Evolutionary conservation across 2,329 filamentous ascomycete species (phyloP).

Genomic region (Tolypocladium sp.): DNA sequence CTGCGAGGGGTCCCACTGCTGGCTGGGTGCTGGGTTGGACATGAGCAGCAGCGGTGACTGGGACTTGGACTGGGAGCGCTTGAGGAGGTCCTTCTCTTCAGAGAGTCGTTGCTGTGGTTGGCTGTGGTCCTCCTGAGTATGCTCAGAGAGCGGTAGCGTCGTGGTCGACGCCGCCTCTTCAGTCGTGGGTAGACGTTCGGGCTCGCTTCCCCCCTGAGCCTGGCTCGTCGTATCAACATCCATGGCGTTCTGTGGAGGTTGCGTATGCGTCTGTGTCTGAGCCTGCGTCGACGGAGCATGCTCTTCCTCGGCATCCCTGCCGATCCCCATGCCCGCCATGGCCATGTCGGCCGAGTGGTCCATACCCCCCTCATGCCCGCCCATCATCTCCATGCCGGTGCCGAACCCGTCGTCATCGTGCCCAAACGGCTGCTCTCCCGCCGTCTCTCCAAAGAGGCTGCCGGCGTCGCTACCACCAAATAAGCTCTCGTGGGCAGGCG

Average conservation of each 20-base stretch:
- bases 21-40: constrained; percentile 3
- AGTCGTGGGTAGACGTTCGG: neutral
- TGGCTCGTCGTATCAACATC: constrained; percentile 4
- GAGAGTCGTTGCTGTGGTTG: neutral
- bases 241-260: constrained; percentile 5
- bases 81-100: constrained; percentile 5
- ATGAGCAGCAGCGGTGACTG: constrained; percentile 14
- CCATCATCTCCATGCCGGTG: constrained; percentile 54
- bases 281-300: neutral
- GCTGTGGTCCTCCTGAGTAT: neutral
- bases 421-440: constrained; percentile 54
- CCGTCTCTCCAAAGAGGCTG: constrained; percentile 78
- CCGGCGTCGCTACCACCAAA: constrained; percentile 74
- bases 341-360: constrained; percentile 34
- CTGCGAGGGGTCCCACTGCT: constrained; percentile 43
- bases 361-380: constrained; percentile 28
- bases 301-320: constrained; percentile 11
- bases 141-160: neutral
- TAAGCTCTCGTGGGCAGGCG: constrained; percentile 67
- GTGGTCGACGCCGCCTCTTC: neutral
- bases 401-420: constrained; percentile 82
- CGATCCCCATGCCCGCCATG: constrained; percentile 23
- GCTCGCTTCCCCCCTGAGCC: neutral
- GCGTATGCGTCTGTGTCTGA: neutral
- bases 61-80: constrained; percentile 15